Conservation (phyloP, 2,329 filamentous ascomycete species). For the Microsporum audouinii region DNA sequence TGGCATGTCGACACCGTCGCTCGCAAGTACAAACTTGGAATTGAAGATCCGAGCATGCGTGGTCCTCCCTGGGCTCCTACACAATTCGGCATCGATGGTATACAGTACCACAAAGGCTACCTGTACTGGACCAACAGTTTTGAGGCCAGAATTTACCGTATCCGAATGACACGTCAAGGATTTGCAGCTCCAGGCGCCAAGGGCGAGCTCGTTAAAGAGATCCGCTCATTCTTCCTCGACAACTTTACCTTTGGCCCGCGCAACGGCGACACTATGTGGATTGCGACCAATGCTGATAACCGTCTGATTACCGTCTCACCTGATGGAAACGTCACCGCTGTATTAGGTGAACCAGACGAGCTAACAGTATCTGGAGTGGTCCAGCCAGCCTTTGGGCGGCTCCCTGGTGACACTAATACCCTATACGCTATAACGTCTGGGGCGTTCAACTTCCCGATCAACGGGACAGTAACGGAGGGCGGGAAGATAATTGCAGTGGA, state of each 20-base stretch:
- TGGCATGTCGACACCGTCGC: neutral
- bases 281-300: neutral
- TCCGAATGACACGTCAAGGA: neutral
- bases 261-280: neutral
- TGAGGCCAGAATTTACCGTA: neutral
- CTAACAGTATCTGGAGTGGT: neutral
- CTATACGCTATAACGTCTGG: neutral
- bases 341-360: neutral
- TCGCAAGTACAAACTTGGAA: neutral
- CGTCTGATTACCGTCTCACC: neutral
- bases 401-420: neutral
- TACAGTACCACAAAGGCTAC: neutral
- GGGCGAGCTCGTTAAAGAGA: neutral
- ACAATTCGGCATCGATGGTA: neutral
- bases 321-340: neutral
- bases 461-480: neutral
- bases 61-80: neutral
- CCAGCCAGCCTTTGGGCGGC: neutral
- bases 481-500: neutral
- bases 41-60: neutral
- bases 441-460: neutral
- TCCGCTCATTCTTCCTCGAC: neutral
- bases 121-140: neutral
- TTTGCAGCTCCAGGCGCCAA: neutral
- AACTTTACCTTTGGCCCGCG: neutral